A percentile compares a stretch with the other conserved stretches of the same genome.
phyloP scores from a whole-genome alignment of 106 monocot genomes.

The Amphibolis antarctica region DNA sequence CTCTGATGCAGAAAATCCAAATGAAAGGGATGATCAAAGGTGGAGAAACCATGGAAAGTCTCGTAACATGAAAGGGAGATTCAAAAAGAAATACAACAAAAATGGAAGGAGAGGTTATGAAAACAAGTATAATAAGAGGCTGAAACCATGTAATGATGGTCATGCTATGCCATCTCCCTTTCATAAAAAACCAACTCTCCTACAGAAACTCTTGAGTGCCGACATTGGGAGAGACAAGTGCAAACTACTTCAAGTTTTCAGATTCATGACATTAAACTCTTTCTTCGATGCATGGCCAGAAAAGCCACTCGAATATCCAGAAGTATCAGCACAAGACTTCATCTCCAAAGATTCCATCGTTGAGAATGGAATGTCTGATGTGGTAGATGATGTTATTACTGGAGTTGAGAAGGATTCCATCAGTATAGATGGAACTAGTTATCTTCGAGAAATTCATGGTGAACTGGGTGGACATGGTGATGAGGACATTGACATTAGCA shows the following conservation, averaged over 20 bases:
- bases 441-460: neutral
- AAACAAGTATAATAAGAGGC: conserved; percentile 28
- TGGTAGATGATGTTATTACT: neutral
- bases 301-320: conserved; percentile 45
- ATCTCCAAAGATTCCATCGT: neutral
- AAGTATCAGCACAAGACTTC: conserved; percentile 23
- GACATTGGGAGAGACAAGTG: conserved; percentile 68
- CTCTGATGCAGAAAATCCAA: conserved; percentile 20
- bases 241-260: conserved; percentile 60
- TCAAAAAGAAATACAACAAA: conserved; percentile 19
- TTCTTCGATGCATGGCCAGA: conserved; percentile 55
- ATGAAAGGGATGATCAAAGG: conserved; percentile 1
- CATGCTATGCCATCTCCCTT: neutral
- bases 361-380: neutral
- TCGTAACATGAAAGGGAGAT: neutral
- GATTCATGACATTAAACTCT: conserved; percentile 68
- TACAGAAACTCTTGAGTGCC: conserved; percentile 63
- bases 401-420: neutral
- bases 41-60: conserved; percentile 1
- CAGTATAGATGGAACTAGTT: neutral
- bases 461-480: neutral
- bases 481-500: neutral
- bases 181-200: conserved; percentile 51
- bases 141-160: conserved; percentile 17
- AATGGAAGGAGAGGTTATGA: conserved; percentile 21